Evolutionary conservation across 83 land plant genomes (phyloP).

Genomic region (Thuja plicata): DNA sequence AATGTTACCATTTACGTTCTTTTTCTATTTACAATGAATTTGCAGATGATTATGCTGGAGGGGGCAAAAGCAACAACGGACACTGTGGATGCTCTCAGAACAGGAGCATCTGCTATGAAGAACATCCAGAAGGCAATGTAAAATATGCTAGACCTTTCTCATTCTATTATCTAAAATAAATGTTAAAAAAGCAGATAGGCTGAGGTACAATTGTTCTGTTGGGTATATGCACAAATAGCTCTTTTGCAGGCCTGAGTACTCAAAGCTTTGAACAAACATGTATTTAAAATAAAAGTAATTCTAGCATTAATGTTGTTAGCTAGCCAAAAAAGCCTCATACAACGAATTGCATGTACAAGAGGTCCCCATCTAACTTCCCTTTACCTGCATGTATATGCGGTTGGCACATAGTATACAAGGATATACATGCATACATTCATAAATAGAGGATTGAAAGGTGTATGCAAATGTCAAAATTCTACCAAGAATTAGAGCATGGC

Average conservation of each 20-base stretch:
- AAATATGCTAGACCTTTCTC: background rate
- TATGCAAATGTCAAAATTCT: background rate
- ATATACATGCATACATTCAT: too few species aligned
- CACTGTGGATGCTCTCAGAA: constrained; percentile 47
- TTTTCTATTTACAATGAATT: background rate
- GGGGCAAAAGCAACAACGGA: constrained; percentile 53
- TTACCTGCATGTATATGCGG: background rate
- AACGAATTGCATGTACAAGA: background rate
- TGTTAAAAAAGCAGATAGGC: background rate
- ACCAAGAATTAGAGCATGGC: background rate
- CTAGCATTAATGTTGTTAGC: background rate
- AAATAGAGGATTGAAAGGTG: background rate
- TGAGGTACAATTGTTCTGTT: background rate
- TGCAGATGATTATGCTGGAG: constrained; percentile 42
- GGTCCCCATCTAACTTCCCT: background rate
- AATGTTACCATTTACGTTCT: background rate
- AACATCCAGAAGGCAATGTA: constrained; percentile 34
- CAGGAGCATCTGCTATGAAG: constrained; percentile 41
- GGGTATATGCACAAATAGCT: background rate
- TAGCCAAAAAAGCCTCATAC: background rate
- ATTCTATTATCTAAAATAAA: background rate
- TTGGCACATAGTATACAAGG: too few species aligned
- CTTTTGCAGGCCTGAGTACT: background rate
- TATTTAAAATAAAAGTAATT: background rate
- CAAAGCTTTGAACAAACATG: background rate